Base-by-base conservation (phyloP, 345 rosid species). In the Barbarea vulgaris region DNA sequence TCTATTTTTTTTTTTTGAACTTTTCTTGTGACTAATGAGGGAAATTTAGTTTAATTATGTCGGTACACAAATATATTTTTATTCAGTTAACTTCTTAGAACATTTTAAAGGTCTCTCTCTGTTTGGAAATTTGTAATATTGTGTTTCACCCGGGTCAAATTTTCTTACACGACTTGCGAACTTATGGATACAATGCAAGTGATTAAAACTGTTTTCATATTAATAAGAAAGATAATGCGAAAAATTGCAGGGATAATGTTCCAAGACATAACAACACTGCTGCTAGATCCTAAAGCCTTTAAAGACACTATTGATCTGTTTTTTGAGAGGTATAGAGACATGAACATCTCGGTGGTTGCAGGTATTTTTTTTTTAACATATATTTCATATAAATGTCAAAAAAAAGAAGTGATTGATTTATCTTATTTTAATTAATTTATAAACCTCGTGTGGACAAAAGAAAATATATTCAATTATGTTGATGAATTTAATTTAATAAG, bases 231-330 rank as follows among this genome's bases (percentile, higher is more conserved):
- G 4, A 13, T 64, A 52, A 67, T 52, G 48, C 6, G 34, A 67
- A 67, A 4, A 39, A 31, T 65, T 65, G 67, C 74, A 91, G 96
- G 97, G 73, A 88, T 91, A 67, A 30, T 88, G 81, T 91, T 91
- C 83, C 96, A 88, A 69, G 93, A 86, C 76, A 86, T 86, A 73
- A 88, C 93, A 18, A 86, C 93, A 25, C 65, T 87, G 77, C 83
- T 88, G 50, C 83, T 85, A 2, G 91, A 88, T 65, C 68, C 70
- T 2, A 82, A 78, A 71, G 91, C 91, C 57, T 88, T 88, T 53
- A 81, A 66, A 77, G 91, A 88, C 74, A 85, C 91, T 27, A 77
- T 86, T 57, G 89, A 88, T 82, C 76, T 86, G 81, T 88, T 88
- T 77, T 89, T 86, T 61, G 93, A 88, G 82, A 82, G 91, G 70